A percentile compares a stretch with the other conserved stretches of the same genome.
These are phyloP conservation scores for Helotiales sp. DNA, from an alignment of 2,329 filamentous ascomycete genomes.

Conservation along the genomic window DNA sequence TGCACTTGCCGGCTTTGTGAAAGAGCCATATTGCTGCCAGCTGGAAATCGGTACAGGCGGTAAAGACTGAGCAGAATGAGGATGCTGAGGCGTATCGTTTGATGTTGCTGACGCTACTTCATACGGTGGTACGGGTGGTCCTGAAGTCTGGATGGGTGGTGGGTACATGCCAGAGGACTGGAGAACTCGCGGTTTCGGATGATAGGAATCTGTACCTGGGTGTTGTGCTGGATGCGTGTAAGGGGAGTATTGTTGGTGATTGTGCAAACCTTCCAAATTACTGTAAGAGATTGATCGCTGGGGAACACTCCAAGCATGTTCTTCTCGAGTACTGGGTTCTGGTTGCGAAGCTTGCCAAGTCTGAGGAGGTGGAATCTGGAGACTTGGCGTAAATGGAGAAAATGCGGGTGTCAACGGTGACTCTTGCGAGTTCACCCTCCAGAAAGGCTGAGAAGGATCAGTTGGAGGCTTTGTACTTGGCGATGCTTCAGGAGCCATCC, in stretches of 20 bases:
- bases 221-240: constrained; percentile 26
- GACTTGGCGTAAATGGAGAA: constrained; percentile 48
- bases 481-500: constrained; percentile 33
- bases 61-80: constrained; percentile 26
- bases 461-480: constrained; percentile 40
- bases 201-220: constrained; percentile 25
- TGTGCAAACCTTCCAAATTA: constrained; percentile 33
- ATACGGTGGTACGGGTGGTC: constrained; percentile 19
- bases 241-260: constrained; percentile 27
- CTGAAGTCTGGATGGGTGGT: constrained; percentile 27
- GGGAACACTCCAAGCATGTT: constrained; percentile 33
- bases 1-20: constrained; percentile 28
- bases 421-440: constrained; percentile 51
- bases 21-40: constrained; percentile 32
- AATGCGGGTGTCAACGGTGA: constrained; percentile 52
- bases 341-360: constrained; percentile 32
- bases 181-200: constrained; percentile 27
- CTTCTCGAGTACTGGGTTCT: constrained; percentile 31
- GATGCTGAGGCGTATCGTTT: constrained; percentile 23
- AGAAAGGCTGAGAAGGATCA: constrained; percentile 44
- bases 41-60: constrained; percentile 23
- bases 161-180: constrained; percentile 32
- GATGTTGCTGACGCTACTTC: constrained; percentile 25
- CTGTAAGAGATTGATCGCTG: constrained; percentile 36
- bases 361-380: constrained; percentile 30